Evolutionary conservation across 495 filamentous ascomycete species (phyloP).

Genomic region (Tuber brumale): DNA sequence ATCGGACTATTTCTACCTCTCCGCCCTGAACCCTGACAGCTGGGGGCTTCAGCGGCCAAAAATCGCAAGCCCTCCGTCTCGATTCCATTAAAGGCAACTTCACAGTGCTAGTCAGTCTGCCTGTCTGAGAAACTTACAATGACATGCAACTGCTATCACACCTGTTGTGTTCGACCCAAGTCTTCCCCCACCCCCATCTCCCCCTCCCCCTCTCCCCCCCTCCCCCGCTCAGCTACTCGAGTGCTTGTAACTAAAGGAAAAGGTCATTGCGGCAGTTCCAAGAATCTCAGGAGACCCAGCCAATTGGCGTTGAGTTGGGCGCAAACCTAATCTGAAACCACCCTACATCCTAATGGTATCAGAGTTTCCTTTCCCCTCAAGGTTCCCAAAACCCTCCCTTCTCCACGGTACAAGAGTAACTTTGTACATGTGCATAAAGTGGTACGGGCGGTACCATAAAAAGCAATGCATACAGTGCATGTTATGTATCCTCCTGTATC

Average conservation of each 20-base stretch:
- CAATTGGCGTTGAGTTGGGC: neutral
- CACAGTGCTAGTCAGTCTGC: neutral
- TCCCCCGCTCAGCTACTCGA: too few relatives aligned
- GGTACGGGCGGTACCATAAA: neutral
- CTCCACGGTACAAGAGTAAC: neutral
- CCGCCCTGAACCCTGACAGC: neutral
- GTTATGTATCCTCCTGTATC: neutral
- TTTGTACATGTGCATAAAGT: neutral
- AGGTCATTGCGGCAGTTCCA: neutral
- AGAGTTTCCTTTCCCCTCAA: neutral
- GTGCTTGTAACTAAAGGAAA: neutral
- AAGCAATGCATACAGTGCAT: neutral
- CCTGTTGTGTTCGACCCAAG: neutral
- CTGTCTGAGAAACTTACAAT: neutral
- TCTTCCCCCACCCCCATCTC: neutral
- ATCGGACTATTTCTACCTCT: neutral
- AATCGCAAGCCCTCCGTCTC: neutral
- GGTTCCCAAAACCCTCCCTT: neutral
- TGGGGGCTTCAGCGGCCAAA: neutral
- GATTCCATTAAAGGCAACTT: neutral
- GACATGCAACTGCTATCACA: neutral
- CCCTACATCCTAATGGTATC: neutral
- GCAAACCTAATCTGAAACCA: constrained; percentile 5
- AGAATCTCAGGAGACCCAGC: neutral
- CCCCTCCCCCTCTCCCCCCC: too few relatives aligned